A percentile compares a stretch with the other conserved stretches of the same genome.
Conservation (phyloP, 352 stramenopile species). For the Phytopythium montanum region DNA sequence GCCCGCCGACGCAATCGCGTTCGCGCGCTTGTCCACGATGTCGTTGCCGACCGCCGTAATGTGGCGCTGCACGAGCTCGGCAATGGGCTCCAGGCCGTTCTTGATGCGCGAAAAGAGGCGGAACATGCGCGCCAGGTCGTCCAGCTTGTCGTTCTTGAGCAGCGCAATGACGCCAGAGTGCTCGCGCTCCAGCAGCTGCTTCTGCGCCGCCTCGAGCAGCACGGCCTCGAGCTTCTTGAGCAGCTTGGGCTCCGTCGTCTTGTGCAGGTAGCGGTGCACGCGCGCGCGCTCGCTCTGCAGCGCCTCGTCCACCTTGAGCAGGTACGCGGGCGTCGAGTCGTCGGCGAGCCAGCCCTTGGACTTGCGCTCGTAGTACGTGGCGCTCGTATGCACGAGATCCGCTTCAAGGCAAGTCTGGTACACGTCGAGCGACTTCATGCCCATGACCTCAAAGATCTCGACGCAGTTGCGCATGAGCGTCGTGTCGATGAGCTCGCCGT, state of each 20-base stretch:
- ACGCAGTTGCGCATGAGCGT: conserved; percentile 96
- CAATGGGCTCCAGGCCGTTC: conserved; percentile 96
- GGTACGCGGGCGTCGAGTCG: conserved; percentile 97
- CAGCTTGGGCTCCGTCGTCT: conserved; percentile 95
- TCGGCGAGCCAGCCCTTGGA: conserved; percentile 96
- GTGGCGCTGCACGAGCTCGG: conserved; percentile 94
- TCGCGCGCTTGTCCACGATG: conserved; percentile 83
- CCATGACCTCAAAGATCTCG: conserved; percentile 98
- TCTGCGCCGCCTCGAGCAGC: conserved; percentile 94
- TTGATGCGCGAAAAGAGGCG: conserved; percentile 95
- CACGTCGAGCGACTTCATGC: conserved; percentile 94
- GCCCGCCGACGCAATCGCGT: conserved; percentile 85
- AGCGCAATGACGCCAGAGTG: conserved; percentile 95
- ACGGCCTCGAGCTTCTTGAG: conserved; percentile 92
- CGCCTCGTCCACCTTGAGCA: conserved; percentile 93
- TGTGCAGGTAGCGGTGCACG: conserved; percentile 96
- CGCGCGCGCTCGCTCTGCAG: conserved; percentile 79
- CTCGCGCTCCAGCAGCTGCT: conserved; percentile 97
- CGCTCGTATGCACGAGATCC: conserved; percentile 91
- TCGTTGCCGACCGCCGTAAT: conserved; percentile 90
- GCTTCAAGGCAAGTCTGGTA: conserved; percentile 96
- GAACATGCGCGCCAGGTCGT: conserved; percentile 98
- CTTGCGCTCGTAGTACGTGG: conserved; percentile 95
- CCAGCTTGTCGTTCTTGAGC: conserved; percentile 96
- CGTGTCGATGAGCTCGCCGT: conserved; percentile 97